These are phyloP conservation scores for Penicillium arizonense DNA, from an alignment of 495 filamentous ascomycete species.

Conservation along the genomic window DNA sequence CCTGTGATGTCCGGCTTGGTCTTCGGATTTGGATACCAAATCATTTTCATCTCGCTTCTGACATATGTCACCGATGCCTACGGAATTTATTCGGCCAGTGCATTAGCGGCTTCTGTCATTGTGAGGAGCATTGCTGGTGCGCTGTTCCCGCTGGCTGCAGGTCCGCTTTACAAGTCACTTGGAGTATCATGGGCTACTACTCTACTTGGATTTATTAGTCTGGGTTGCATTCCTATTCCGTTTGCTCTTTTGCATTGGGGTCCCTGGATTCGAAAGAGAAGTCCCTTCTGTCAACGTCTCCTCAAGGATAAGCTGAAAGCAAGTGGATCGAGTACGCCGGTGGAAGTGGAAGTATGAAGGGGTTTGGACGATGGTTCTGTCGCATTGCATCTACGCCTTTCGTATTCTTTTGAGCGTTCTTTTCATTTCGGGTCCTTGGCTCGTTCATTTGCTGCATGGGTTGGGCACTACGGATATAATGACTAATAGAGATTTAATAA, in stretches of 20 bases:
- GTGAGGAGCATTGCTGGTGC: conserved; percentile 62
- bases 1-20: conserved; percentile 62
- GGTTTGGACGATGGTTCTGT: neutral
- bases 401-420: no score
- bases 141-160: conserved; percentile 44
- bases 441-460: no score
- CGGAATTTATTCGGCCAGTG: conserved; percentile 66
- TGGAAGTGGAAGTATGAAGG: conserved; percentile 13
- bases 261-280: conserved; percentile 33
- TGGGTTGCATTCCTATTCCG: conserved; percentile 42
- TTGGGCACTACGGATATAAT: no score
- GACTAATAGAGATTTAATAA: no score
- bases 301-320: conserved; percentile 20
- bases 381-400: no score
- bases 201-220: conserved; percentile 43
- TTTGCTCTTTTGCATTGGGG: conserved; percentile 39
- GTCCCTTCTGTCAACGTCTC: conserved; percentile 40
- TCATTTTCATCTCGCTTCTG: conserved; percentile 65
- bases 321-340: conserved; percentile 17
- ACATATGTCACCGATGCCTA: conserved; percentile 82
- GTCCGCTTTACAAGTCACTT: conserved; percentile 37
- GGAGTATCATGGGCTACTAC: conserved; percentile 46
- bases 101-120: conserved; percentile 63
- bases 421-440: no score
- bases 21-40: conserved; percentile 67